Evolutionary conservation across 192 early-diverging fungal species (phyloP).

Genomic region (Coemansia sp.): DNA sequence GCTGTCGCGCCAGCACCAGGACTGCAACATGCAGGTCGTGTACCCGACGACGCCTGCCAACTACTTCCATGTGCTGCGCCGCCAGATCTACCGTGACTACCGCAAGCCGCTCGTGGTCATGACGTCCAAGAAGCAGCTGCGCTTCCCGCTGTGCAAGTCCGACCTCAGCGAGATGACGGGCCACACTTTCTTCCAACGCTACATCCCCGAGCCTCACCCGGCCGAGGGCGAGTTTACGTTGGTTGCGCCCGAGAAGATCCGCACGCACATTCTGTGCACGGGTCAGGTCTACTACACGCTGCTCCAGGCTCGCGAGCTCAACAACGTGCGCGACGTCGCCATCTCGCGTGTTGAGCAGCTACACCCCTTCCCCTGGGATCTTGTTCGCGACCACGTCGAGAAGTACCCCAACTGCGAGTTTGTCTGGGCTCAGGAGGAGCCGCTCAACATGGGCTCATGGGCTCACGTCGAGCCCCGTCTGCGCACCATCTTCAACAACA

Average conservation of each 20-base stretch:
- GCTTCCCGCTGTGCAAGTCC: slow-evolving; percentile 91
- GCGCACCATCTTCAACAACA: slow-evolving; percentile 75
- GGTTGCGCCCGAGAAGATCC: slow-evolving; percentile 81
- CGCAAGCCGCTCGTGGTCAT: slow-evolving; percentile 88
- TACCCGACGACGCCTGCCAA: slow-evolving; percentile 97
- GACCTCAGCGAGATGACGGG: slow-evolving; percentile 78
- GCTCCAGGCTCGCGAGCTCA: slow-evolving; percentile 82
- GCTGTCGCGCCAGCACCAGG: slow-evolving; percentile 91
- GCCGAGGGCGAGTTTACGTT: slow-evolving; percentile 66
- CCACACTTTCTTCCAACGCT: slow-evolving; percentile 82
- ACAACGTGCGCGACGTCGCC: slow-evolving; percentile 86
- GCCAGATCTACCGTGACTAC: slow-evolving; percentile 97
- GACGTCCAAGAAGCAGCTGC: slow-evolving; percentile 87
- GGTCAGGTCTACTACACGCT: slow-evolving; percentile 98
- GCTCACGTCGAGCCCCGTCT: slow-evolving; percentile 84
- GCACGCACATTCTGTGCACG: slow-evolving; percentile 90
- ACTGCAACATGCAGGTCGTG: slow-evolving; percentile 97
- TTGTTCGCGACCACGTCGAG: slow-evolving; percentile 81
- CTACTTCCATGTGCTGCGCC: slow-evolving; percentile 94
- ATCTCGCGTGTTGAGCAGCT: slow-evolving; percentile 96
- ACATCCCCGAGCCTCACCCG: slow-evolving; percentile 91
- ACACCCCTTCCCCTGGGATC: slow-evolving; percentile 93
- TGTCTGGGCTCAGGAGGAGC: slow-evolving; percentile 96
- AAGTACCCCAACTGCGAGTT: slow-evolving; percentile 91
- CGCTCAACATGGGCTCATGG: slow-evolving; percentile 93